These are phyloP conservation scores for Raffaelea ambrosiae DNA, from an alignment of 2,329 filamentous ascomycete species.

Conservation along the genomic window DNA sequence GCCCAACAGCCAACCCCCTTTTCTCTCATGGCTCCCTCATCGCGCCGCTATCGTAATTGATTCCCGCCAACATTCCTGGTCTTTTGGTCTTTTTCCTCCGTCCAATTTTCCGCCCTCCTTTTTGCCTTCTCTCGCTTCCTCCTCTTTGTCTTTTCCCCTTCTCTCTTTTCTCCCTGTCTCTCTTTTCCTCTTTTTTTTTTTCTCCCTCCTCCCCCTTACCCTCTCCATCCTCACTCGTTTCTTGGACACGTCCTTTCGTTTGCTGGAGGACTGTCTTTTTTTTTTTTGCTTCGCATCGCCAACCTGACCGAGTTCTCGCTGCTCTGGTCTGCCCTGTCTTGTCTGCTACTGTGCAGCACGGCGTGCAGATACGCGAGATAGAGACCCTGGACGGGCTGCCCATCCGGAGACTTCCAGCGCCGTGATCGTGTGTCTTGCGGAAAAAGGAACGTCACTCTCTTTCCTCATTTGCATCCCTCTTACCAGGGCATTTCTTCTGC, in stretches of 20 bases:
- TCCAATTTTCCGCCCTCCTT: too few relatives aligned
- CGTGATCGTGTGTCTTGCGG: background rate
- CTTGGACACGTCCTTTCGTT: background rate
- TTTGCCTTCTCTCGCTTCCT: conserved; percentile 14
- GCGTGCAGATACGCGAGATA: background rate
- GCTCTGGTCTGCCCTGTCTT: background rate
- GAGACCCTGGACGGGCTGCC: background rate
- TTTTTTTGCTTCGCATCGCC: background rate
- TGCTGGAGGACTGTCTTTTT: background rate
- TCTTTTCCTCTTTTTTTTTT: conserved; percentile 4
- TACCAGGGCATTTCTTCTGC: background rate
- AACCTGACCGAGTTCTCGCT: background rate
- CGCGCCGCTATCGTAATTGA: too few relatives aligned
- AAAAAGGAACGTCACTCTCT: too few relatives aligned
- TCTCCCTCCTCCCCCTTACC: conserved; percentile 10
- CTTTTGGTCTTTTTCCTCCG: too few relatives aligned
- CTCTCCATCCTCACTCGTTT: background rate
- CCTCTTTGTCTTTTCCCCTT: conserved; percentile 11
- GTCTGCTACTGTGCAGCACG: background rate
- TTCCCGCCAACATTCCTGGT: too few relatives aligned
- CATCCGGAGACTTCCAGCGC: background rate
- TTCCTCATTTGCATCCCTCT: background rate
- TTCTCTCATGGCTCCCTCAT: too few relatives aligned
- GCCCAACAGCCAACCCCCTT: too few relatives aligned
- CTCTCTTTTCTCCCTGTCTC: background rate